Percentiles rank a stretch among this genome's conserved stretches.
Conservation (phyloP, 2,329 filamentous ascomycete genomes). For the Harringtonia lauricola region DNA sequence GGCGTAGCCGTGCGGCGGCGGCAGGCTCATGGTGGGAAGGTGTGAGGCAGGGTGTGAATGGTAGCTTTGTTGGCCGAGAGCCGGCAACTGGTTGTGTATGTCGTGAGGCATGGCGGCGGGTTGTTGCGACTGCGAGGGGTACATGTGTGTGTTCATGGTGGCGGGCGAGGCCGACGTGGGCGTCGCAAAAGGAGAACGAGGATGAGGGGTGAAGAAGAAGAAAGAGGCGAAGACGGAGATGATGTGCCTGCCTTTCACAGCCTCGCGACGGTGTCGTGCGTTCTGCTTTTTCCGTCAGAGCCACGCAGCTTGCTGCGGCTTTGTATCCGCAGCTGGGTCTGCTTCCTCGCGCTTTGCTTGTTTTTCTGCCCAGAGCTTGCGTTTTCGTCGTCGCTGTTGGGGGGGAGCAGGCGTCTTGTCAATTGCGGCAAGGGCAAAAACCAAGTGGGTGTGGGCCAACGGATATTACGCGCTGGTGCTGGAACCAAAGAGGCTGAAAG, state of each 20-base stretch:
- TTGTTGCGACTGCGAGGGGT: constrained; percentile 7
- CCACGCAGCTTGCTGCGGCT: too few relatives aligned
- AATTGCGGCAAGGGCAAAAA: too few relatives aligned
- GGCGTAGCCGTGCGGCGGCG: constrained; percentile 8
- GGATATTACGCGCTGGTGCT: too few relatives aligned
- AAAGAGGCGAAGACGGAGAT: not conserved
- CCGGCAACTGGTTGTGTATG: constrained; percentile 9
- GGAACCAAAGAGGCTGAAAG: too few relatives aligned
- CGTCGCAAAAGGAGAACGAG: not conserved
- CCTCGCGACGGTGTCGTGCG: too few relatives aligned
- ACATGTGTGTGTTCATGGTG: constrained; percentile 10
- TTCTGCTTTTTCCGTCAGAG: too few relatives aligned
- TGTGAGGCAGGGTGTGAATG: constrained; percentile 5
- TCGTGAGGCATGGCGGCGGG: constrained; percentile 9
- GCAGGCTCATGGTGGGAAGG: constrained; percentile 9
- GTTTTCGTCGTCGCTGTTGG: too few relatives aligned
- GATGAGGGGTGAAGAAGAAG: not conserved
- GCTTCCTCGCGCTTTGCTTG: too few relatives aligned
- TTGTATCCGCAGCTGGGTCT: too few relatives aligned
- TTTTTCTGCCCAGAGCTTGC: too few relatives aligned
- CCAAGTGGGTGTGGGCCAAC: too few relatives aligned
- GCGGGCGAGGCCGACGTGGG: not conserved
- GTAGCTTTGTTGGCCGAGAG: constrained; percentile 6
- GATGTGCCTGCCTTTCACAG: not conserved
- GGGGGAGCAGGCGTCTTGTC: too few relatives aligned